phyloP scores from a whole-genome alignment of 257 asterid species.

The Galeopsis tetrahit region DNA sequence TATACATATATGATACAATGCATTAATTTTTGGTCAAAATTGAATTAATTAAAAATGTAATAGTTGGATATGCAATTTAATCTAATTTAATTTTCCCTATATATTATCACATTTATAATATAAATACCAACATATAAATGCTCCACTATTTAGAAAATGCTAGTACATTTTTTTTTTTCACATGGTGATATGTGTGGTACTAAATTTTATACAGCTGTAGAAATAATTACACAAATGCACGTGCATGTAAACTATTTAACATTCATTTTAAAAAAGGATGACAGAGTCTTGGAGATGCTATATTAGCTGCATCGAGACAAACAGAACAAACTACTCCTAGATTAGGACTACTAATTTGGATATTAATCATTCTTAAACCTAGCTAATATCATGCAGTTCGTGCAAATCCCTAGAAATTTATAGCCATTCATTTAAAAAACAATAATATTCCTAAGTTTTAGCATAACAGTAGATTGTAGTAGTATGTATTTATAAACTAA shows the following conservation, averaged over 20 bases:
- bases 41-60: too few species aligned
- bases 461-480: background rate
- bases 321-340: slow-evolving; percentile 7
- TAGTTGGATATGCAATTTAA: too few species aligned
- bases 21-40: too few species aligned
- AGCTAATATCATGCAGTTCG: background rate
- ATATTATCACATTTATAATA: too few species aligned
- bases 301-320: background rate
- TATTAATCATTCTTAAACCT: background rate
- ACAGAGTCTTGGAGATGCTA: background rate
- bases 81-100: too few species aligned
- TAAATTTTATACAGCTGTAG: background rate
- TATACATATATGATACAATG: too few species aligned
- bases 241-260: slow-evolving; percentile 1
- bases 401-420: slow-evolving; percentile 28
- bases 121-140: too few species aligned
- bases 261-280: background rate
- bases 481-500: background rate
- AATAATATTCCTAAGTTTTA: background rate
- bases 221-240: background rate
- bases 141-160: too few species aligned
- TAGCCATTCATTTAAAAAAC: background rate
- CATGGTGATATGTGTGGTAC: background rate
- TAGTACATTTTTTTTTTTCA: background rate
- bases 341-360: background rate